phyloP scores from a whole-genome alignment of 2,329 filamentous ascomycete species.

The Macroventuria anomochaeta region DNA sequence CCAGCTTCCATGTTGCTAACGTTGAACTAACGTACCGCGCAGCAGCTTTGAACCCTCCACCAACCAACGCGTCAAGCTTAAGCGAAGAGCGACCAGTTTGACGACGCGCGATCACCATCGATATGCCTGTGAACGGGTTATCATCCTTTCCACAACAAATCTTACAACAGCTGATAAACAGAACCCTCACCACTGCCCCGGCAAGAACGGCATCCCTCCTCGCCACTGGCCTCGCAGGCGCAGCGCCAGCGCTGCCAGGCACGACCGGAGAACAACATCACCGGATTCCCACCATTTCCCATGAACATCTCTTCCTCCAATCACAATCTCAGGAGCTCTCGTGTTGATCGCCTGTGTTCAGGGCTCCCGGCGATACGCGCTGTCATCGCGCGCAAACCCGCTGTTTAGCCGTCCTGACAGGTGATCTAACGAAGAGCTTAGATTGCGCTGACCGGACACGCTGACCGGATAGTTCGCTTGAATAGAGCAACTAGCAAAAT shows the following conservation, averaged over 20 bases:
- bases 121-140: background rate
- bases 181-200: background rate
- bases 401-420: background rate
- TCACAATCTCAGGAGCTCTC: background rate
- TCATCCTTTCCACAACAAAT: background rate
- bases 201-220: background rate
- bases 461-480: background rate
- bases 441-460: background rate
- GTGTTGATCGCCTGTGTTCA: background rate
- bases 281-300: background rate
- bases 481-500: background rate
- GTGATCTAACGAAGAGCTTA: background rate
- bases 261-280: background rate
- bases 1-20: background rate
- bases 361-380: background rate
- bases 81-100: background rate
- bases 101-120: background rate
- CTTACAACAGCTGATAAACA: background rate
- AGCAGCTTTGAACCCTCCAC: background rate
- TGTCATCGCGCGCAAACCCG: background rate
- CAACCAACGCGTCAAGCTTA: background rate
- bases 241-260: constrained; percentile 2
- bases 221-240: background rate
- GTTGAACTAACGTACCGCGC: background rate
- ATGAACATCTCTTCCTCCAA: background rate